These are phyloP conservation scores for Globisporangium spiculum DNA, from an alignment of 352 stramenopile species.

Conservation along the genomic window DNA sequence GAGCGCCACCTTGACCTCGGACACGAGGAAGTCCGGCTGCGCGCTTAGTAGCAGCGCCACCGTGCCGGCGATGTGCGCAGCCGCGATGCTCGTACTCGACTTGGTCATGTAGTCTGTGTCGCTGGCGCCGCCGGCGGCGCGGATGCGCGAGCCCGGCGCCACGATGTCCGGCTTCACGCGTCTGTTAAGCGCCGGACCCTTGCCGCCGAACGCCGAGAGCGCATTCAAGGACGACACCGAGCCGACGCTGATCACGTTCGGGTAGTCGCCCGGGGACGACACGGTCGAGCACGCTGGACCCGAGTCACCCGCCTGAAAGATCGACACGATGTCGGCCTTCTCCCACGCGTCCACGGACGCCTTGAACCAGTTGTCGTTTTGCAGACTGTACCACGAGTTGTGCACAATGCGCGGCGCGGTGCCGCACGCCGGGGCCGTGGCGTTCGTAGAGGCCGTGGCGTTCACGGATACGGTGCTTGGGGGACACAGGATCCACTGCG, in stretches of 20 bases:
- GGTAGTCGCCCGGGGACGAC: background rate
- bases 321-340: background rate
- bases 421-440: background rate
- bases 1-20: background rate
- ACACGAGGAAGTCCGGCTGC: background rate
- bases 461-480: background rate
- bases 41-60: background rate
- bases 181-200: background rate
- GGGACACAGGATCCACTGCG: background rate
- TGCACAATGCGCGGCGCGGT: background rate
- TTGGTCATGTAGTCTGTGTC: background rate
- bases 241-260: background rate
- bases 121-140: background rate
- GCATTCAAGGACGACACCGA: background rate
- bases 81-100: background rate
- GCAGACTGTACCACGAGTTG: background rate
- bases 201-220: background rate
- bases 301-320: background rate
- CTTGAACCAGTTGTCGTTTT: constrained; percentile 1
- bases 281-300: background rate
- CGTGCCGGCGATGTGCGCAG: background rate
- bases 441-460: background rate
- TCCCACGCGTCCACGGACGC: background rate
- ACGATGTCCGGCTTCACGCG: background rate
- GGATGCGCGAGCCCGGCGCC: background rate